Conservation (phyloP, 345 rosid species). For the Triadica sebifera region DNA sequence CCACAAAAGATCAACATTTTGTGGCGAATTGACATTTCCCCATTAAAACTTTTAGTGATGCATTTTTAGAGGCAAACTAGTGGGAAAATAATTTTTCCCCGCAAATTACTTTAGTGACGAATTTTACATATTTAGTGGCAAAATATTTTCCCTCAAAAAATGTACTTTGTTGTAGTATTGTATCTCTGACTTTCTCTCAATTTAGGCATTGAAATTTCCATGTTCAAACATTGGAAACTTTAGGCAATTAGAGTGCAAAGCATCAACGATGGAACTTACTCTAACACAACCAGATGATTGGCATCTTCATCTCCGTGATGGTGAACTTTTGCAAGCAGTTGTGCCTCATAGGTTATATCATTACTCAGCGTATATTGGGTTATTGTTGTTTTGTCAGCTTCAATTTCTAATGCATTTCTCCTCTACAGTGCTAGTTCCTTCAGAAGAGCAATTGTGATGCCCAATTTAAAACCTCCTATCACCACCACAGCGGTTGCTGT, state of each 20-base stretch:
- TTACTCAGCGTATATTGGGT: neutral
- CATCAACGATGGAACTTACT: constrained; percentile 58
- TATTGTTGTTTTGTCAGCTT: constrained; percentile 1
- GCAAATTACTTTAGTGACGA: too few relatives aligned
- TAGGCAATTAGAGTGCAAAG: constrained; percentile 16
- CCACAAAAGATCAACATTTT: too few relatives aligned
- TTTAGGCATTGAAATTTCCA: constrained; percentile 13
- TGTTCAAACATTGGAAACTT: neutral
- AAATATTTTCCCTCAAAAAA: too few relatives aligned
- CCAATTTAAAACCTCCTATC: constrained; percentile 87
- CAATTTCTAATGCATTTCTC: neutral
- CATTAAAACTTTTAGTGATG: too few relatives aligned
- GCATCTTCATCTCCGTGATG: constrained; percentile 90
- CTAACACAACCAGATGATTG: constrained; percentile 78
- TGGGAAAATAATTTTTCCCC: too few relatives aligned
- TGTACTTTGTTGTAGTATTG: too few relatives aligned
- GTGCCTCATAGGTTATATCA: constrained; percentile 59
- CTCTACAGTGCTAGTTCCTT: constrained; percentile 57
- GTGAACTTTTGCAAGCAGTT: constrained; percentile 65
- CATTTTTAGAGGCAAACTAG: too few relatives aligned
- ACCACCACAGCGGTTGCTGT: constrained; percentile 71
- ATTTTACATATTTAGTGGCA: too few relatives aligned
- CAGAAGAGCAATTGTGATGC: constrained; percentile 91
- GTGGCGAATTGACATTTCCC: too few relatives aligned
- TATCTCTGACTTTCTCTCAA: neutral